phyloP scores from a whole-genome alignment of 148 eudicot species.

The Silene conica region DNA sequence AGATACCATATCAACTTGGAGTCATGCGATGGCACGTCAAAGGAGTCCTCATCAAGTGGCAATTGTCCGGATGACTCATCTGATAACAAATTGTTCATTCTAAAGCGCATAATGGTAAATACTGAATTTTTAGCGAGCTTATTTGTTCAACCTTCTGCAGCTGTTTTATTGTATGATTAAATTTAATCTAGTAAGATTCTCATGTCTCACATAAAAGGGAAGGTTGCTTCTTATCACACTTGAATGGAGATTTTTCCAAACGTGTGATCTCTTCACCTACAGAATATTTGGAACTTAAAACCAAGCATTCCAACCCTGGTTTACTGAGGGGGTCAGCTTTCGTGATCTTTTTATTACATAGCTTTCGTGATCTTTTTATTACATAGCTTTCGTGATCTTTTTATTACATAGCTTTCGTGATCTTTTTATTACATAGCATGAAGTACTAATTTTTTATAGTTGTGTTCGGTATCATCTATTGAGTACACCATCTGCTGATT shows the following conservation, averaged over 20 bases:
- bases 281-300: neutral
- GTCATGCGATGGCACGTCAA: conserved; percentile 28
- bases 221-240: neutral
- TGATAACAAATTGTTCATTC: conserved; percentile 55
- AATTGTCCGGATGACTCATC: conserved; percentile 37
- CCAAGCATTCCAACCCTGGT: neutral
- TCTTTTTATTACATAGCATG: neutral
- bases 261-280: conserved; percentile 7
- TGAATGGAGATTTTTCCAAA: no score
- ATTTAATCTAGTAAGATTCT: neutral
- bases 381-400: neutral
- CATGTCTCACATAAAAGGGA: neutral
- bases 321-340: neutral
- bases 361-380: no score
- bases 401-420: neutral
- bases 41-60: conserved; percentile 29
- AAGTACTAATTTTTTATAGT: neutral
- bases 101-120: conserved; percentile 93
- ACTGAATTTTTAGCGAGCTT: neutral
- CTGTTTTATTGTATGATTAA: neutral
- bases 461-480: neutral
- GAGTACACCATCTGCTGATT: neutral
- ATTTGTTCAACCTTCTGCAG: neutral
- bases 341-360: neutral
- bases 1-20: conserved; percentile 31